Evolutionary conservation across 2,329 filamentous ascomycete species (phyloP), one percentile per base, ranked within the genome.

Genomic region (Ophiostoma piceae): DNA sequence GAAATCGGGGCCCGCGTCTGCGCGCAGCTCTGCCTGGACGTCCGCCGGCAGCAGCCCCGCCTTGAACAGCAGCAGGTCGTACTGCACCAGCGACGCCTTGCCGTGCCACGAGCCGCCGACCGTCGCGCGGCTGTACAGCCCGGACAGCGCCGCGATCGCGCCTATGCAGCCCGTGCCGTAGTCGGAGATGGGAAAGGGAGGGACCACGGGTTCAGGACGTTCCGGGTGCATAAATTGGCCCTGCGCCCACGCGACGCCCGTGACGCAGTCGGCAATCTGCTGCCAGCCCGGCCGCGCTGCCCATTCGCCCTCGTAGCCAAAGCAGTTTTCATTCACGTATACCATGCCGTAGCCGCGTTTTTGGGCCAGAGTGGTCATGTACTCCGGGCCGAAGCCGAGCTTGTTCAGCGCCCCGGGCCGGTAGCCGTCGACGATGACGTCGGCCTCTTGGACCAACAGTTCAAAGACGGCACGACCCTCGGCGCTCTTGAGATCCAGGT

Each of bases 131-230:
- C 84, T 83, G 74, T 87, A 87, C 9, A 92, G 81, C 0, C 88
- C 89, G 0, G 83, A 83, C 47, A 92, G 77, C 0, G 88, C 88
- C 3, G 88, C 87, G 73, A 90, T 87, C 64, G 88, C 87, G 3
- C 89, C 90, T 79, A 91, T 88, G 75, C 88, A 90, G 39, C 89
- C 90, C 0, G 89, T 91, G 54, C 89, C 89, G 74, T 92, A 92
- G 78, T 86, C 85, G 29, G 84, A 86, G 73, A 87, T 87, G 39
- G 85, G 86, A 71, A 88, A 87, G 0, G 88, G 87, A 65, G 88
- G 88, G 0, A 90, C 85, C 1, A 90, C 84, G 19, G 88, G 88
- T 74, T 90, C 75, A 3, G 54, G 11, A 16, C 16, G 26, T 26
- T 3, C 37, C 3, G 37, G 64, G 1, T 84, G 85, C 85, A 89